phyloP scores from a whole-genome alignment of 2,329 filamentous ascomycete genomes.

The Colletotrichum sidae region DNA sequence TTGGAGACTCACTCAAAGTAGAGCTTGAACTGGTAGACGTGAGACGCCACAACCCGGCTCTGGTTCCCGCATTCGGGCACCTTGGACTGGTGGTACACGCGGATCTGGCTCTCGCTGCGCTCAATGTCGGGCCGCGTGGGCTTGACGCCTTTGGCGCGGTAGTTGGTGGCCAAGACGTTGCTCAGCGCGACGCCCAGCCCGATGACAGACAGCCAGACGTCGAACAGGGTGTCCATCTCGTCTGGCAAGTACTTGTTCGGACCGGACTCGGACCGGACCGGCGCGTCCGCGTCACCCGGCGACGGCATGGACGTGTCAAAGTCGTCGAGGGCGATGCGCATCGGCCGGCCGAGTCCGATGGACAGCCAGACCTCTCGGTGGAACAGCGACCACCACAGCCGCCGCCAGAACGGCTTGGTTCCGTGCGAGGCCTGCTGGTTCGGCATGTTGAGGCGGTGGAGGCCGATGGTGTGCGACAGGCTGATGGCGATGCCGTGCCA shows the following conservation, averaged over 20 bases:
- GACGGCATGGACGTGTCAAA: conserved; percentile 24
- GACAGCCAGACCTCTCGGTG: conserved; percentile 32
- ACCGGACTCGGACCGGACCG: neutral
- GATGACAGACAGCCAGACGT: conserved; percentile 10
- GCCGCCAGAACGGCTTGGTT: conserved; percentile 27
- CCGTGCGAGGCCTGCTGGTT: conserved; percentile 6
- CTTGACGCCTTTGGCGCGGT: conserved; percentile 13
- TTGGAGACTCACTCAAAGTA: conserved; percentile 26
- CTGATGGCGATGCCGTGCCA: conserved; percentile 58
- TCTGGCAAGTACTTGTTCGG: conserved; percentile 11
- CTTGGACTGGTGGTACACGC: conserved; percentile 13
- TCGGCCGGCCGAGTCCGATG: conserved; percentile 27
- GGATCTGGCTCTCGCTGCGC: conserved; percentile 20
- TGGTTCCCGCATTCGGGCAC: conserved; percentile 11
- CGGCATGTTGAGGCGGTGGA: conserved; percentile 47
- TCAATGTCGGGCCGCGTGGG: conserved; percentile 19
- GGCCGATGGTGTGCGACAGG: conserved; percentile 55
- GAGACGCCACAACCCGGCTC: conserved; percentile 20
- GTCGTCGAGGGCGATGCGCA: conserved; percentile 29
- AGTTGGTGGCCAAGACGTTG: conserved; percentile 14
- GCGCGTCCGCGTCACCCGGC: conserved; percentile 20
- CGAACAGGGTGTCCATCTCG: conserved; percentile 16
- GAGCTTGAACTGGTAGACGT: conserved; percentile 26
- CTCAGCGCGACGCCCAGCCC: conserved; percentile 8
- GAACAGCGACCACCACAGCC: conserved; percentile 32